A percentile compares a stretch with the other conserved stretches of the same genome.
phyloP scores from a whole-genome alignment of 225 moss, liverwort and hornwort species.

The Antitrichia curtipendula region DNA sequence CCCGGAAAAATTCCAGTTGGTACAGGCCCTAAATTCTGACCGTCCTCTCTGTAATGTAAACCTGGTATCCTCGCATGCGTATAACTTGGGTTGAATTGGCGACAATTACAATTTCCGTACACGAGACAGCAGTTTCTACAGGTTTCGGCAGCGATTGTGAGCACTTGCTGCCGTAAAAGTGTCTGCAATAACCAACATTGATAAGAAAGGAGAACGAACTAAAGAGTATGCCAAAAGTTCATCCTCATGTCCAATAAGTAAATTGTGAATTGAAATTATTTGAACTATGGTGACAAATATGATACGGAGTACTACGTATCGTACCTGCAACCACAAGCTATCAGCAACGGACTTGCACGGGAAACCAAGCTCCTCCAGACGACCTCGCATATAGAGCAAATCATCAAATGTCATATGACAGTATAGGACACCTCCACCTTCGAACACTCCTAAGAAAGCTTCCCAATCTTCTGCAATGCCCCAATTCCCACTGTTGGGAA shows the following conservation, averaged over 20 bases:
- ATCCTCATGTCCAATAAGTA: not conserved
- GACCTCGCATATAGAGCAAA: slow-evolving; percentile 38
- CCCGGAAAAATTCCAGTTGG: slow-evolving; percentile 14
- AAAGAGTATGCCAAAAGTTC: not conserved
- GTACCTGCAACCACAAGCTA: slow-evolving; percentile 45
- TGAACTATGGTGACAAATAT: not conserved
- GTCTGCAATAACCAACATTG: slow-evolving; percentile 7
- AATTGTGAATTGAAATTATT: not conserved
- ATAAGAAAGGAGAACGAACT: not conserved
- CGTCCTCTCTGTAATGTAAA: slow-evolving; percentile 24
- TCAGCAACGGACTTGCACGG: slow-evolving; percentile 38
- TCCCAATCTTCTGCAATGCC: slow-evolving; percentile 39
- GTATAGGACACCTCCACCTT: slow-evolving; percentile 39
- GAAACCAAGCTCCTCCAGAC: slow-evolving; percentile 33
- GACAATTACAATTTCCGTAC: slow-evolving; percentile 27
- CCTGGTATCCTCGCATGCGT: slow-evolving; percentile 26
- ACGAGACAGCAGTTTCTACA: slow-evolving; percentile 41
- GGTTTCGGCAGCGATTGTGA: slow-evolving; percentile 38
- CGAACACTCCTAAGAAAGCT: slow-evolving; percentile 39
- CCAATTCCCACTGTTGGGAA: slow-evolving; percentile 21
- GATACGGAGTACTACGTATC: not conserved
- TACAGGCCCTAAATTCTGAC: slow-evolving; percentile 15
- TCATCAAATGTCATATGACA: slow-evolving; percentile 44
- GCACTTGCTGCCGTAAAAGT: slow-evolving; percentile 35
- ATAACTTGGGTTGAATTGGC: slow-evolving; percentile 36